Conservation (phyloP, 2,329 filamentous ascomycete species). For the Diaporthe velutina region DNA sequence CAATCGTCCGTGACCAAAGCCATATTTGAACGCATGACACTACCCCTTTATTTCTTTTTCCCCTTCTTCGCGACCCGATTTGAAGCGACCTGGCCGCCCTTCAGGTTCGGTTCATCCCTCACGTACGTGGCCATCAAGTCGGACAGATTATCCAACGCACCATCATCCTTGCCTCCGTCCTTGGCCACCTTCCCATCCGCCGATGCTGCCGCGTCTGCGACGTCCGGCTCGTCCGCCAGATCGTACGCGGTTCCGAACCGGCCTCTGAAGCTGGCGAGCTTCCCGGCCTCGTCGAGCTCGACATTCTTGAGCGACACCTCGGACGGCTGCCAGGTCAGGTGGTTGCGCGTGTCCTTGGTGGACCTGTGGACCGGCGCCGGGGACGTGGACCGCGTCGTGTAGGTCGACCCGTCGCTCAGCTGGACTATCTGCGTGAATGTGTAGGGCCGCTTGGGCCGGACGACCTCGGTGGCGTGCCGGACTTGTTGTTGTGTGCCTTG, state of each 20-base stretch:
- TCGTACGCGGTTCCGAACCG: constrained; percentile 91
- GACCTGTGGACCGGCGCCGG: constrained; percentile 71
- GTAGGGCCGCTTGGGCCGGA: constrained; percentile 91
- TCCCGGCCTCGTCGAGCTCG: constrained; percentile 94
- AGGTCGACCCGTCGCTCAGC: constrained; percentile 91
- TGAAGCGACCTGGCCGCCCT: constrained; percentile 48
- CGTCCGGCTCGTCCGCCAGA: constrained; percentile 54
- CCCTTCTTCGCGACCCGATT: constrained; percentile 36
- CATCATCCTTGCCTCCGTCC: constrained; percentile 43
- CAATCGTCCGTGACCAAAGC: not conserved
- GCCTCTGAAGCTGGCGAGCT: constrained; percentile 85
- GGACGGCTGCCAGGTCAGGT: constrained; percentile 89
- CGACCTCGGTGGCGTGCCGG: constrained; percentile 86
- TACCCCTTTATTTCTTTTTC: constrained; percentile 36
- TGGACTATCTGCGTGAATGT: constrained; percentile 97
- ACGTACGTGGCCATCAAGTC: constrained; percentile 66
- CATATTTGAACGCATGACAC: not conserved
- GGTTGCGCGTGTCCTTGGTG: constrained; percentile 89
- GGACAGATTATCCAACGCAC: constrained; percentile 54
- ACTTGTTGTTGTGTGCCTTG: constrained; percentile 70
- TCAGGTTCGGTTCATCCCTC: constrained; percentile 53
- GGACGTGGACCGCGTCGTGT: constrained; percentile 81
- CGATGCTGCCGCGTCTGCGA: constrained; percentile 42
- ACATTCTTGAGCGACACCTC: constrained; percentile 85
- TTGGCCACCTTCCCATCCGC: constrained; percentile 41